phyloP scores from a whole-genome alignment of 257 asterid genomes.

The Eucommia ulmoides region DNA sequence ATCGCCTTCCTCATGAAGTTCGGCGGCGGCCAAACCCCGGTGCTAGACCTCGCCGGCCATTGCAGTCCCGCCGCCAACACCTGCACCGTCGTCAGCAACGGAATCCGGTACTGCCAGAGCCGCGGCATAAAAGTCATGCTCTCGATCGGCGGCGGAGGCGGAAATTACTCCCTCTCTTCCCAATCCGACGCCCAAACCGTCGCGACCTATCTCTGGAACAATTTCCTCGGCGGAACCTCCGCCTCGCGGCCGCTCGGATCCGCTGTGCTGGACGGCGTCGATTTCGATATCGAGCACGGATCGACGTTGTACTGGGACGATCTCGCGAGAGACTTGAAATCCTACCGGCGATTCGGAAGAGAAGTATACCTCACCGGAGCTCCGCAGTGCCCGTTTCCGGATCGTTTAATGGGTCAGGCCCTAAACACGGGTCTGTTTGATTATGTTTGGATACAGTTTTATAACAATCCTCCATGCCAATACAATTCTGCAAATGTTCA shows the following conservation, averaged over 20 bases:
- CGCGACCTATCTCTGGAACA: neutral
- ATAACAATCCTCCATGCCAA: conserved; percentile 35
- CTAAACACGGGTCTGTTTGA: conserved; percentile 29
- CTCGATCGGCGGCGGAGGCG: neutral
- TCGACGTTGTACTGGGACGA: conserved; percentile 30
- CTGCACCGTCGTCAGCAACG: neutral
- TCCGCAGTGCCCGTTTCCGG: conserved; percentile 45
- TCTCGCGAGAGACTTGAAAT: conserved; percentile 17
- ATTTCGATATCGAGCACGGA: neutral
- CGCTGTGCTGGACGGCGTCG: neutral
- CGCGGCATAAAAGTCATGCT: neutral
- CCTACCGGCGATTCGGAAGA: conserved; percentile 23
- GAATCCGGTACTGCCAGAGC: neutral
- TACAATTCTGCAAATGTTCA: conserved; percentile 11
- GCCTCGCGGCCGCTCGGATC: neutral
- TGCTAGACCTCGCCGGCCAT: neutral
- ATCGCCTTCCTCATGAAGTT: neutral
- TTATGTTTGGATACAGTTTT: conserved; percentile 42
- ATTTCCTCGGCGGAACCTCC: neutral
- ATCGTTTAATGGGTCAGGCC: conserved; percentile 29
- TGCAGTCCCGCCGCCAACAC: neutral
- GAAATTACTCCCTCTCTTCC: neutral
- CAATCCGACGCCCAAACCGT: neutral
- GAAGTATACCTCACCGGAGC: conserved; percentile 41
- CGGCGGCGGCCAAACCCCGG: neutral